Evolutionary conservation across 306 rosid genomes (phyloP).

Genomic region (Arachis stenosperma): DNA sequence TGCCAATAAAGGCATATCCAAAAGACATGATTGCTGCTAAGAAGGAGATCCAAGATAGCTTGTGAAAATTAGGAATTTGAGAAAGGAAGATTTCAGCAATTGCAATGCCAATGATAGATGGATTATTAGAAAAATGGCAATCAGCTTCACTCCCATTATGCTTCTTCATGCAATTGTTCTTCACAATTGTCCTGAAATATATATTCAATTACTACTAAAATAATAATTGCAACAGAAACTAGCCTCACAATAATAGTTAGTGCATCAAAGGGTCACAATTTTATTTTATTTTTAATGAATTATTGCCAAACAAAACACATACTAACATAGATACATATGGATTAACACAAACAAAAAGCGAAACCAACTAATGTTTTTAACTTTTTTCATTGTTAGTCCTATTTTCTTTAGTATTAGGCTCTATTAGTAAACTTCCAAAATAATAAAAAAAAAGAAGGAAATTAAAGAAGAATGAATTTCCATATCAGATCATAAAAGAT

Average conservation of each 20-base stretch:
- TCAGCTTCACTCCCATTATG: constrained; percentile 29
- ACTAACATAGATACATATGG: too few relatives aligned
- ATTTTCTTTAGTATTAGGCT: too few relatives aligned
- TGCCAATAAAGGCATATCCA: constrained; percentile 55
- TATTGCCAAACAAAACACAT: too few relatives aligned
- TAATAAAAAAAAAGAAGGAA: too few relatives aligned
- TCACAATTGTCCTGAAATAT: constrained; percentile 54
- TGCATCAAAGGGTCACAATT: too few relatives aligned
- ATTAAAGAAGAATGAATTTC: too few relatives aligned
- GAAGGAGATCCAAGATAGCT: constrained; percentile 53
- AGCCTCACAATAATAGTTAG: neutral
- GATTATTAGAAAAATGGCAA: constrained; percentile 54
- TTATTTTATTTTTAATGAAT: too few relatives aligned
- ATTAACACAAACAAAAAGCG: too few relatives aligned
- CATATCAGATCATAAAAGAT: too few relatives aligned
- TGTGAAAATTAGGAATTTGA: constrained; percentile 60
- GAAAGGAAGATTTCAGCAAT: constrained; percentile 51
- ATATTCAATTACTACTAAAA: neutral
- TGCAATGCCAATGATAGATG: constrained; percentile 61
- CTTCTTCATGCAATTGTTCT: constrained; percentile 47
- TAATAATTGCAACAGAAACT: neutral
- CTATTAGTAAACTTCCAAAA: too few relatives aligned
- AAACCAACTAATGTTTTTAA: too few relatives aligned
- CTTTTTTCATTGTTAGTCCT: too few relatives aligned
- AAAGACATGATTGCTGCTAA: constrained; percentile 57